These are phyloP conservation scores for Crepidotus variabilis DNA, from an alignment of 768 basidiomycete species.

Conservation along the genomic window DNA sequence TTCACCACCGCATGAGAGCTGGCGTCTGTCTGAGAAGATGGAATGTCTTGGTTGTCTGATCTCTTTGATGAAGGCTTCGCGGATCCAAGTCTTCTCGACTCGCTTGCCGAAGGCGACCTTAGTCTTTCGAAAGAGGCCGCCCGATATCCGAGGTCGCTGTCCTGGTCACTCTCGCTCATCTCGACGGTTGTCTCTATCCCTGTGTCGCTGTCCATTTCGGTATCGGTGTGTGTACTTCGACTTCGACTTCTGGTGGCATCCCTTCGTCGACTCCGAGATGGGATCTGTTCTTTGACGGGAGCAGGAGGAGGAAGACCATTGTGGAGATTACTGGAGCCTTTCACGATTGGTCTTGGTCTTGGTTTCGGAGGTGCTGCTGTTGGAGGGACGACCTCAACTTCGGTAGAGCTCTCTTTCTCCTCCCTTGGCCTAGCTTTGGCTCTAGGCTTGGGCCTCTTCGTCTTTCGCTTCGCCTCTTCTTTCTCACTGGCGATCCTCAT, in stretches of 20 bases:
- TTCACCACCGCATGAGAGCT: constrained; percentile 1
- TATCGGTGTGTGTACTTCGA: constrained; percentile 7
- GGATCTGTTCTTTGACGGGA: too few relatives aligned
- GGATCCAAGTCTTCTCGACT: constrained; percentile 1
- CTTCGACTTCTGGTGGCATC: constrained; percentile 9
- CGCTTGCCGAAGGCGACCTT: constrained; percentile 17
- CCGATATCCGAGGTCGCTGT: constrained; percentile 5
- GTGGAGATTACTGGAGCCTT: constrained; percentile 16
- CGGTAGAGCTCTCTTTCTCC: background rate
- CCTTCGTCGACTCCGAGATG: too few relatives aligned
- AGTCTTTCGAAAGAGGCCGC: constrained; percentile 8
- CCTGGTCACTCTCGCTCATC: constrained; percentile 7
- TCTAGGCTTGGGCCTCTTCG: background rate
- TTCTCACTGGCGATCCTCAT: constrained; percentile 6
- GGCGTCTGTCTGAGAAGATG: constrained; percentile 2
- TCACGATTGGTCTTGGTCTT: constrained; percentile 22
- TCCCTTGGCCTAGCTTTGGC: background rate
- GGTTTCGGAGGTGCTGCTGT: constrained; percentile 17
- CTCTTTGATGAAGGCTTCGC: constrained; percentile 1
- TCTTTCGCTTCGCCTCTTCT: constrained; percentile 10
- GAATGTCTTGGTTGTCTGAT: background rate
- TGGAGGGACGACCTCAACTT: background rate
- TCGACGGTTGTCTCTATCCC: constrained; percentile 12
- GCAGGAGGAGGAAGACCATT: background rate
- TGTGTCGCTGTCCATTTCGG: constrained; percentile 4